These are phyloP conservation scores for Talaromyces rugulosus DNA, from an alignment of 2,329 filamentous ascomycete genomes.

Conservation along the genomic window DNA sequence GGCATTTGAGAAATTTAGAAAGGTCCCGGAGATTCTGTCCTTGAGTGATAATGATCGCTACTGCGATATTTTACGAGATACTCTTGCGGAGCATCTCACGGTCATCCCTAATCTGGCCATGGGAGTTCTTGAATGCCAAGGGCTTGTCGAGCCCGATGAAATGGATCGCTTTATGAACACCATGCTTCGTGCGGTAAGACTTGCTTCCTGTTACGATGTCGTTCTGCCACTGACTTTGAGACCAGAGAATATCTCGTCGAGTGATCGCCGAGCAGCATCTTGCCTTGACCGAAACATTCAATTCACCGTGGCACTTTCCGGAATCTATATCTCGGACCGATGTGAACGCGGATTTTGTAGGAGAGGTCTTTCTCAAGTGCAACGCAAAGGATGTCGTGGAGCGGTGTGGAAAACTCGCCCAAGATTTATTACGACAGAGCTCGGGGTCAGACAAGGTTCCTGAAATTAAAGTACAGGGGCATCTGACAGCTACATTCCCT, in stretches of 20 bases:
- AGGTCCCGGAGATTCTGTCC: conserved; percentile 75
- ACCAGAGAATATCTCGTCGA: conserved; percentile 81
- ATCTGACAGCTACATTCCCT: conserved; percentile 85
- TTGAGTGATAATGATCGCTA: conserved; percentile 86
- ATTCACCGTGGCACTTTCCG: conserved; percentile 84
- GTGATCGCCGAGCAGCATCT: conserved; percentile 98
- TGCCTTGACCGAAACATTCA: conserved; percentile 88
- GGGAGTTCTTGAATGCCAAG: conserved; percentile 86
- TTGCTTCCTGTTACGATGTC: not conserved
- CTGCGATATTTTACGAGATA: conserved; percentile 74
- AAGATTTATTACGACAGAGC: conserved; percentile 67
- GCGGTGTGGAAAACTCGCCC: conserved; percentile 72
- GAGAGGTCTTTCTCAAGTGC: conserved; percentile 91
- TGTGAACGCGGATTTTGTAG: conserved; percentile 76
- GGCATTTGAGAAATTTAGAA: conserved; percentile 89
- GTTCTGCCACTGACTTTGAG: conserved; percentile 11
- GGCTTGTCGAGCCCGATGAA: conserved; percentile 72
- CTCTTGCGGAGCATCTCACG: conserved; percentile 79
- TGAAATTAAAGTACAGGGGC: conserved; percentile 76
- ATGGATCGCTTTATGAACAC: conserved; percentile 96
- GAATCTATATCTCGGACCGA: conserved; percentile 64
- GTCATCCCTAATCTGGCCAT: conserved; percentile 94
- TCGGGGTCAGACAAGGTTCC: conserved; percentile 73
- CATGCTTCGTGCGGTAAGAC: conserved; percentile 73
- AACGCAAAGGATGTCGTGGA: conserved; percentile 85